phyloP scores from a whole-genome alignment of 805 yeast species.

The Tetrapisispora arboricola region DNA sequence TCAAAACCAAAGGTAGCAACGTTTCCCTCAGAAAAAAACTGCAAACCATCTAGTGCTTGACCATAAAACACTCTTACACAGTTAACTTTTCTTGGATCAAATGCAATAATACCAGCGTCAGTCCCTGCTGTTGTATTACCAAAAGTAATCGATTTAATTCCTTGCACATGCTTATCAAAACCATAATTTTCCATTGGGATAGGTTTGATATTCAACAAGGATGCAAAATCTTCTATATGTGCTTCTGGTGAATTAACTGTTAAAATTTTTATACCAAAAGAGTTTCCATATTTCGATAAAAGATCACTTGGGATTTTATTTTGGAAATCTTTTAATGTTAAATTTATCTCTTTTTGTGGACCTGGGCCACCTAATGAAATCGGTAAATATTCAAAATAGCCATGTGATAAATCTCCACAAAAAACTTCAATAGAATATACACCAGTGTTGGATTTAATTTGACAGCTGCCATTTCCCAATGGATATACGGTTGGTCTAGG shows the following conservation, averaged over 20 bases:
- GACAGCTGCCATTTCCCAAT: slow-evolving; percentile 34
- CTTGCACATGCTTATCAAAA: slow-evolving; percentile 12
- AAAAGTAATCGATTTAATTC: slow-evolving; percentile 22
- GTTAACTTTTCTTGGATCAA: slow-evolving; percentile 28
- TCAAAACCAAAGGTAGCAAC: slow-evolving; percentile 40
- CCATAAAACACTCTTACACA: slow-evolving; percentile 64
- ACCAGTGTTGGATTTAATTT: slow-evolving; percentile 51
- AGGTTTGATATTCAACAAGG: slow-evolving; percentile 9
- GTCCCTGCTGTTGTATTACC: slow-evolving; percentile 22
- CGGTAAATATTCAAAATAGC: slow-evolving; percentile 54
- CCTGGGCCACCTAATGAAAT: slow-evolving; percentile 48
- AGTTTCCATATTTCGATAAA: slow-evolving; percentile 21
- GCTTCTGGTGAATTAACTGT: slow-evolving; percentile 53
- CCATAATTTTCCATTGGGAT: slow-evolving; percentile 24
- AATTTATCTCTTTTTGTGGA: slow-evolving; percentile 39
- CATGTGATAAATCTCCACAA: slow-evolving; percentile 42
- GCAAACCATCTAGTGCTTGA: slow-evolving; percentile 71
- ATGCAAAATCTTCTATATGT: slow-evolving; percentile 39
- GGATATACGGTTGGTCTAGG: slow-evolving; percentile 37
- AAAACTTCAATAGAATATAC: slow-evolving; percentile 66
- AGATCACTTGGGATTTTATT: slow-evolving; percentile 25
- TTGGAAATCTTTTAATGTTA: slow-evolving; percentile 41
- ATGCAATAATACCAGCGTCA: slow-evolving; percentile 23
- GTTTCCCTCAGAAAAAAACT: slow-evolving; percentile 33
- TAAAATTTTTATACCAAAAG: slow-evolving; percentile 40